A percentile compares a stretch with the other conserved stretches of the same genome.
Conservation (phyloP, 257 asterid genomes). For the Jasminum sambac region DNA sequence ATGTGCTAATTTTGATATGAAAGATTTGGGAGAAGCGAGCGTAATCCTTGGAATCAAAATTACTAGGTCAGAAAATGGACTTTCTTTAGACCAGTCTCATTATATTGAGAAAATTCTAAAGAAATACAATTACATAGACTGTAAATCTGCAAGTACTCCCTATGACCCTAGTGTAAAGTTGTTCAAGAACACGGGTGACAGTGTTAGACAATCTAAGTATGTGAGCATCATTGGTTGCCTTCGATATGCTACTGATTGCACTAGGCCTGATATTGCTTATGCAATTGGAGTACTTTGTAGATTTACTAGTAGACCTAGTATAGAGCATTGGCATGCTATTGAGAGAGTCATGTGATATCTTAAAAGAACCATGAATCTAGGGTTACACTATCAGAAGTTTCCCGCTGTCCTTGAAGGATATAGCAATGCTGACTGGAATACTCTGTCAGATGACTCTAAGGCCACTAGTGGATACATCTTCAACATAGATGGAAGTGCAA, state of each 20-base stretch:
- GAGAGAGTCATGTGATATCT: too few relatives aligned
- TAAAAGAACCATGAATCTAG: too few relatives aligned
- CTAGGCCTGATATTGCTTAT: too few relatives aligned
- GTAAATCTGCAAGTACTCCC: background rate
- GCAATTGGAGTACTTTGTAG: too few relatives aligned
- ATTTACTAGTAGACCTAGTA: too few relatives aligned
- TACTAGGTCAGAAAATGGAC: conserved; percentile 3
- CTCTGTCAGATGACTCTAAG: conserved; percentile 1
- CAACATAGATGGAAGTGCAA: too few relatives aligned
- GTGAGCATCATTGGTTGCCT: too few relatives aligned
- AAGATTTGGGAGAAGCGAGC: background rate
- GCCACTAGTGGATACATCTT: background rate
- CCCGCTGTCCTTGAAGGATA: too few relatives aligned
- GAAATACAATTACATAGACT: background rate
- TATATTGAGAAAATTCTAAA: conserved; percentile 2
- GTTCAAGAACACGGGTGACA: background rate
- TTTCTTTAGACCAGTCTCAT: conserved; percentile 3
- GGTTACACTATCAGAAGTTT: too few relatives aligned
- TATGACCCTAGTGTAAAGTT: conserved; percentile 13
- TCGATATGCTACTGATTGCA: too few relatives aligned
- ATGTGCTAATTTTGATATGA: conserved; percentile 17
- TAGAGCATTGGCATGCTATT: too few relatives aligned
- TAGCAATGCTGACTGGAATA: conserved; percentile 10
- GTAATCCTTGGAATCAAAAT: conserved; percentile 6
- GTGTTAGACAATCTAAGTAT: too few relatives aligned